phyloP scores from a whole-genome alignment of 2,329 filamentous ascomycete genomes.

The Hirsutella minnesotensis region DNA sequence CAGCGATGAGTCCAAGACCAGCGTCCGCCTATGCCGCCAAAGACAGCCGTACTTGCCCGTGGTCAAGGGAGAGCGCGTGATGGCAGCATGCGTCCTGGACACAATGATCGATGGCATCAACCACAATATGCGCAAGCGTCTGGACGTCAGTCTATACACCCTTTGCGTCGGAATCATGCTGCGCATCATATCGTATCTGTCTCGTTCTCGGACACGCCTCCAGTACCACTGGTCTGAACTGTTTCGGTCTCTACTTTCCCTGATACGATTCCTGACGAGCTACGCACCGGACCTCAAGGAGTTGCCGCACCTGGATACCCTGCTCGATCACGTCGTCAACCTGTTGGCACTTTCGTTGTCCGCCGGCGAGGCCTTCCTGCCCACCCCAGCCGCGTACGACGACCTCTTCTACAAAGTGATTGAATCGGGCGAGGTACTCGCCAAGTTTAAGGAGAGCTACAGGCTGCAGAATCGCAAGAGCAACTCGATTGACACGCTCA shows the following conservation, averaged over 20 bases:
- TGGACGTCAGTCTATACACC: conserved; percentile 78
- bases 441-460: conserved; percentile 74
- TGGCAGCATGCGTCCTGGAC: conserved; percentile 70
- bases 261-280: conserved; percentile 81
- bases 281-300: conserved; percentile 69
- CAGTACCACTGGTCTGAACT: conserved; percentile 91
- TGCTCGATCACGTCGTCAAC: conserved; percentile 71
- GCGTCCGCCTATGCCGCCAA: conserved; percentile 80
- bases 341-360: conserved; percentile 75
- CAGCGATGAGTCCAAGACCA: conserved; percentile 60
- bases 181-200: conserved; percentile 73
- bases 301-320: conserved; percentile 54
- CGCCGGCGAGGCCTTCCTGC: conserved; percentile 81
- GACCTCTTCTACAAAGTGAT: conserved; percentile 98
- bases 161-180: conserved; percentile 72
- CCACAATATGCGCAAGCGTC: conserved; percentile 76
- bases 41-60: conserved; percentile 74
- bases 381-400: conserved; percentile 78
- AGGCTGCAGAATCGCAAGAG: conserved; percentile 41
- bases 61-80: conserved; percentile 57
- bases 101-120: conserved; percentile 84
- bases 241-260: conserved; percentile 77
- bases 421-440: conserved; percentile 73
- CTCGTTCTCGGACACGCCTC: conserved; percentile 69
- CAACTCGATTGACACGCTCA: conserved; percentile 72